Base-by-base conservation (phyloP, 2,329 filamentous ascomycete species). In the Cercospora zeae-maydis region DNA sequence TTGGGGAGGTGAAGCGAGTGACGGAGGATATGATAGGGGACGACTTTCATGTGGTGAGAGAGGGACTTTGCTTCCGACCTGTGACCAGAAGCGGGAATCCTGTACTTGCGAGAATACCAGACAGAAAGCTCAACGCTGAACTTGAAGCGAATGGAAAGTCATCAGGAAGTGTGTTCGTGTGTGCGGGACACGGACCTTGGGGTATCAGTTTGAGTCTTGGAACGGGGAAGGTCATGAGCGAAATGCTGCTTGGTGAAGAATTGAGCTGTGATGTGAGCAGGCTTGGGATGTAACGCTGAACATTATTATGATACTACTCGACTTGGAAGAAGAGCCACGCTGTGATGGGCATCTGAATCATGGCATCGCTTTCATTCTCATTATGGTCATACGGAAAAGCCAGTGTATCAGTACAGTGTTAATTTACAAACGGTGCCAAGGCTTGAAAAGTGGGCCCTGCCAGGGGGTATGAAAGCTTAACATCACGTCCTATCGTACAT, bases 131-230 rank as follows among this genome's bases (percentile, higher is more conserved):
- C 10, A 16, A 24, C 6, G 8, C 42, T 3, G 42, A 11, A 47
- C 79, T 91, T 2, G 86, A 86, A 1, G 71, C 70, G 11, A 76
- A 78, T 0, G 71, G 83, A 6, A 76, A 70, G 62, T 85, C 80
- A 0, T 79, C 80, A 0, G 86, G 88, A 1, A 89, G 89, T 3
- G 86, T 93, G 0, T 93, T 85, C 72, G 74, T 98, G 61, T 95
- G 93, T 0, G 84, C 91, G 0, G 95, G 95, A 0, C 95, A 99
- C 79, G 96, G 92, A 1, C 98, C 93, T 78, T 99, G 95, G 95
- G 93, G 95, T 0, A 96, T 98, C n/a, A 93, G 97, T 78, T 98
- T 98, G 78, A 91, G 88, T 0, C 92, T 93, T 1, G 95, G 84
- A 1, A 98, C 93, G 27, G 79, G 78, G 1, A 79, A 78, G 66